Evolutionary conservation across 2,329 filamentous ascomycete genomes (phyloP).

Genomic region (Ceratocystis albifundus): DNA sequence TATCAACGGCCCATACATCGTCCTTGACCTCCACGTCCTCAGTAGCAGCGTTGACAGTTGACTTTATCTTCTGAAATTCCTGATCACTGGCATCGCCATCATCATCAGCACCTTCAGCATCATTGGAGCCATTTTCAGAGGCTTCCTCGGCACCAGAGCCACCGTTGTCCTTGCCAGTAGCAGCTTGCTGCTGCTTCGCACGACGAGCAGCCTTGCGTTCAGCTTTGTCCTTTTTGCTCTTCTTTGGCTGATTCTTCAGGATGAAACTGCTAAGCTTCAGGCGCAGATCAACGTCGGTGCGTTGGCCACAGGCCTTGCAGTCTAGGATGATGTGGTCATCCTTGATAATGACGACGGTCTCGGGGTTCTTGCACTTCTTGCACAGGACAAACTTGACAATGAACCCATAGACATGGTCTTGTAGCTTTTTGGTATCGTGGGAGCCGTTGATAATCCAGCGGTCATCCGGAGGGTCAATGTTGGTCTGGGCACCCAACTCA

Average conservation of each 20-base stretch:
- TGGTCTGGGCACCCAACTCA: slow-evolving; percentile 96
- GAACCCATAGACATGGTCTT: slow-evolving; percentile 97
- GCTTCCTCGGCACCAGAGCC: slow-evolving; percentile 50
- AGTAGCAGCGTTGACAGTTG: slow-evolving; percentile 39
- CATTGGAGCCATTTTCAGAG: slow-evolving; percentile 41
- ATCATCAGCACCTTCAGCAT: slow-evolving; percentile 41
- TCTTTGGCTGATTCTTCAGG: slow-evolving; percentile 83
- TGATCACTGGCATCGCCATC: slow-evolving; percentile 59
- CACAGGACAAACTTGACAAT: slow-evolving; percentile 98
- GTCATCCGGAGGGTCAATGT: slow-evolving; percentile 91
- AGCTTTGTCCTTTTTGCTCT: slow-evolving; percentile 96
- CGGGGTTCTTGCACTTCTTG: slow-evolving; percentile 99
- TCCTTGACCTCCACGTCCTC: slow-evolving; percentile 58
- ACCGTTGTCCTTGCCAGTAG: slow-evolving; percentile 44
- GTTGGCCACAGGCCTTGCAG: slow-evolving; percentile 97
- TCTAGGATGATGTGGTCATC: slow-evolving; percentile 84
- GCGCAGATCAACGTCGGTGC: slow-evolving; percentile 78
- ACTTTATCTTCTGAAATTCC: slow-evolving; percentile 75
- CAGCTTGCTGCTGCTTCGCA: slow-evolving; percentile 64
- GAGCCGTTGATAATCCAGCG: slow-evolving; percentile 99
- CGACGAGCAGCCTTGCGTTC: slow-evolving; percentile 82
- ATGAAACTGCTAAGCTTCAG: slow-evolving; percentile 97
- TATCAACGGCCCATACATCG: slow-evolving; percentile 91
- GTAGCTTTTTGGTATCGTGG: slow-evolving; percentile 87
- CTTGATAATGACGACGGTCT: slow-evolving; percentile 93